Evolutionary conservation across 2,329 filamentous ascomycete genomes (phyloP), one percentile per base, ranked within the genome.

Genomic region (Fusarium sp.): DNA sequence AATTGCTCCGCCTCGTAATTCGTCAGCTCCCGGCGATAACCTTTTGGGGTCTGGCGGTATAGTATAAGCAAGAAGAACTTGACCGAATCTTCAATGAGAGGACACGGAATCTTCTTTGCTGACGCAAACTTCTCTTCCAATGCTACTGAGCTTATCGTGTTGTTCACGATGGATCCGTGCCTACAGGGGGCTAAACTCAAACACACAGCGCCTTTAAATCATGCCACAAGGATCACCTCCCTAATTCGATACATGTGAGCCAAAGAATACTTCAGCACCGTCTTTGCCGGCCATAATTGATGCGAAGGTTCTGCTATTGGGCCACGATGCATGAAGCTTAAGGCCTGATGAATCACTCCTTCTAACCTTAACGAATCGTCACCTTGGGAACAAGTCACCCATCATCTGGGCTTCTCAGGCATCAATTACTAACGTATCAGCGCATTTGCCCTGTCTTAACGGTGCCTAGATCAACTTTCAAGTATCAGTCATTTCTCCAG

Each of bases 191-290:
- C 15, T 13, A 17, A 28, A 11, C 11, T 24, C 40, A 43, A 24
- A 17, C 21, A 14, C 21, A 24, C 21, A 24, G 14, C 14, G 21
- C 22, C 42, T 17, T 26, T 13, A 14, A 43, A 22, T 34, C 26
- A 54, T 53, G n/a, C 55, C 38, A 17, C 28, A 36, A 54, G 21
- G 47, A 43, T 43, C 21, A 57, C 53, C 14, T 33, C 47, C 15
- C 13, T 15, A 36, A 11, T 2, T 31, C 10, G 2, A 24, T 31
- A 9, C 38, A 26, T 54, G 21, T 15, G 31, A 57, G 14, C 22
- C 47, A 57, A 38, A 38, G n/a, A 28, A 28, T 28, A 7, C 17
- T 10, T 54, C 2, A 28, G 47, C 6, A 15, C 22, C 15, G 22
- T 17, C 31, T 15, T 43, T 36, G n/a, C 17, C 26, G 46, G 14